Percentiles rank a stretch among this genome's conserved stretches.
Evolutionary conservation across 768 basidiomycete species (phyloP).

Genomic region (Nidula microcarpa): DNA sequence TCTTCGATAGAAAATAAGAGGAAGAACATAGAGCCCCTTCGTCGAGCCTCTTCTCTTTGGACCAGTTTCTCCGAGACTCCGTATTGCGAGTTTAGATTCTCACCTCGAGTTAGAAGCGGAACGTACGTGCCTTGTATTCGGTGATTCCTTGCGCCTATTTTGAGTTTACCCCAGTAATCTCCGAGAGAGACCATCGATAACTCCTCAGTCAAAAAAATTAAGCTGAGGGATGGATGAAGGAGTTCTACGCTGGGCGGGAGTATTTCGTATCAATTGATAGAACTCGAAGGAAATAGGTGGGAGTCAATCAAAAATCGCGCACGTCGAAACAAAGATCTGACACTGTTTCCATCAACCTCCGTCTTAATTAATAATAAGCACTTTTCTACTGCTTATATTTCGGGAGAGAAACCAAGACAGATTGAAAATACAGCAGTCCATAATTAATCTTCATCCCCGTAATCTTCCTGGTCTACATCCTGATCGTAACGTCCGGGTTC

Average conservation of each 20-base stretch:
- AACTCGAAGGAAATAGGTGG: neutral
- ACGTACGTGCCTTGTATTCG: neutral
- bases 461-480: slow-evolving; percentile 10
- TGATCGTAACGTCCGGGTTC: slow-evolving; percentile 2
- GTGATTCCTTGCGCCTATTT: neutral
- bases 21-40: neutral
- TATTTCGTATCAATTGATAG: neutral
- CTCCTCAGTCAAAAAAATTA: neutral
- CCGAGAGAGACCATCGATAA: neutral
- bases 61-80: neutral
- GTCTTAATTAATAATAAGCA: too few relatives aligned
- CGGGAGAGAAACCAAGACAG: too few relatives aligned
- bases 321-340: too few relatives aligned
- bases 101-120: neutral
- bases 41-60: neutral
- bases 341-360: too few relatives aligned
- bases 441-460: slow-evolving; percentile 8
- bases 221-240: neutral
- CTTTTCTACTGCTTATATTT: too few relatives aligned
- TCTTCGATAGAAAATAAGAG: neutral
- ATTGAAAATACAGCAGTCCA: too few relatives aligned
- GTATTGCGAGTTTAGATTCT: neutral
- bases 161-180: neutral
- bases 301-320: too few relatives aligned
- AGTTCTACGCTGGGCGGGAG: neutral